These are phyloP conservation scores for Herpetomonas samuelpessoai DNA, from an alignment of 208 protist species.

Conservation along the genomic window DNA sequence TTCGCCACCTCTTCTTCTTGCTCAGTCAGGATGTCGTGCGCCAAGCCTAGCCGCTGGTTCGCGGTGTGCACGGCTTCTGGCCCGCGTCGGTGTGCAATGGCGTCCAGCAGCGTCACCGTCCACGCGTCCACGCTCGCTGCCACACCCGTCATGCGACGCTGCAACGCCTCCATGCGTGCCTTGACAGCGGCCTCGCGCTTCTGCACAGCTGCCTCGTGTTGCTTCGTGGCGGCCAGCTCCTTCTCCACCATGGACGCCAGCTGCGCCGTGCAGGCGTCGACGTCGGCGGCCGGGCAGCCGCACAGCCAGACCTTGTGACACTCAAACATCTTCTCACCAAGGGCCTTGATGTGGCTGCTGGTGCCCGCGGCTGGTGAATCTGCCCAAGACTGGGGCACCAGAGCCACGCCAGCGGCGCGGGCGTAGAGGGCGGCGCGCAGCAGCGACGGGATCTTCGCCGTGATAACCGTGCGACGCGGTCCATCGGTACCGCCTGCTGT, in stretches of 20 bases:
- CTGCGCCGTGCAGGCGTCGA: constrained; percentile 15
- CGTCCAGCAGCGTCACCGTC: constrained; percentile 52
- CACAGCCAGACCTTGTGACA: constrained; percentile 17
- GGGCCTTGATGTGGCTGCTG: constrained; percentile 1
- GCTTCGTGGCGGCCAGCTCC: constrained; percentile 15
- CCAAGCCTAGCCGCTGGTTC: constrained; percentile 66
- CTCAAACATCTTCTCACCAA: background rate
- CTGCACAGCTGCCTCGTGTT: constrained; percentile 21
- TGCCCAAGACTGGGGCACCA: background rate
- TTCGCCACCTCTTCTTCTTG: constrained; percentile 27
- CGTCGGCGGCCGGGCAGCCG: constrained; percentile 12
- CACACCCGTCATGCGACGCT: constrained; percentile 16
- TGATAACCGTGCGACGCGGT: constrained; percentile 4
- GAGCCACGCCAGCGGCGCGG: constrained; percentile 15
- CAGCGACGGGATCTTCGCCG: constrained; percentile 25
- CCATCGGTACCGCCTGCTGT: background rate
- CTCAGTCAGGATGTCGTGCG: constrained; percentile 53
- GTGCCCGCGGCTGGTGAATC: background rate
- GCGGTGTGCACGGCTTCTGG: constrained; percentile 34
- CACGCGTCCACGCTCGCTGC: constrained; percentile 15
- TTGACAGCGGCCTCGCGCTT: constrained; percentile 27
- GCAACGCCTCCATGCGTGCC: constrained; percentile 20
- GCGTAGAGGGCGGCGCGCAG: constrained; percentile 46
- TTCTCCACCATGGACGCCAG: constrained; percentile 12
- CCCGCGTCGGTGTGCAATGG: constrained; percentile 62